Percentiles rank a stretch among this genome's conserved stretches.
Conservation (phyloP, 805 yeast genomes). For the Jamesozyma hellenica region DNA sequence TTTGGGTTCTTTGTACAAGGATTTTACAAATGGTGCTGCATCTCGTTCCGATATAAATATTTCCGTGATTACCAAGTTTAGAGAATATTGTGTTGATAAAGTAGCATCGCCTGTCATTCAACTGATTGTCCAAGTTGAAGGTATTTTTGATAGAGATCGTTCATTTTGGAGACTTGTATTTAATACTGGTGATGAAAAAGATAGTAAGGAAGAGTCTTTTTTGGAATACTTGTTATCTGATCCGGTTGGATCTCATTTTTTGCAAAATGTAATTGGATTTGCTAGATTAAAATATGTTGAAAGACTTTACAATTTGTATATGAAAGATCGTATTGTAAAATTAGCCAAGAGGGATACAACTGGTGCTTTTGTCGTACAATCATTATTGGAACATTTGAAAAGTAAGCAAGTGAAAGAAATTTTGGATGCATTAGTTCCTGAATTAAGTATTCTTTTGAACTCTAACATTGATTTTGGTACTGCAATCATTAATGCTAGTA, state of each 20-base stretch:
- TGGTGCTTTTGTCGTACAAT: conserved; percentile 71
- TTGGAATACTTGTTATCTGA: conserved; percentile 78
- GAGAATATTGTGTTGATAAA: conserved; percentile 70
- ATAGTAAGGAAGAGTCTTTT: conserved; percentile 62
- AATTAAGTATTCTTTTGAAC: conserved; percentile 48
- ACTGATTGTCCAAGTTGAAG: conserved; percentile 68
- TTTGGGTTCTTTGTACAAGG: conserved; percentile 32
- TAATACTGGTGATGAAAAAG: conserved; percentile 39
- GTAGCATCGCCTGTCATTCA: conserved; percentile 84
- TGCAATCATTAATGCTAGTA: conserved; percentile 57
- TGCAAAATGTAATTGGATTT: conserved; percentile 58
- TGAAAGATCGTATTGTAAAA: conserved; percentile 63
- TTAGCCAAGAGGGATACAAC: conserved; percentile 74
- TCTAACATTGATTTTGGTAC: conserved; percentile 64
- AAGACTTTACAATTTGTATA: conserved; percentile 59
- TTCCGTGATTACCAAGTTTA: conserved; percentile 38
- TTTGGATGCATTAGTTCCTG: conserved; percentile 56
- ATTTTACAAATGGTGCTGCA: conserved; percentile 21
- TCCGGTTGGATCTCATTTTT: conserved; percentile 87
- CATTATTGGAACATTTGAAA: conserved; percentile 54
- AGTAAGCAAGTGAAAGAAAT: conserved; percentile 53
- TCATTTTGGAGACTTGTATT: conserved; percentile 60
- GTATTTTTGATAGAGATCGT: conserved; percentile 65
- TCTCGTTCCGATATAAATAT: conserved; percentile 23
- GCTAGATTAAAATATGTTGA: conserved; percentile 61